Conservation (phyloP, 2,329 filamentous ascomycete species). For the Teratosphaeria zuluensis region DNA sequence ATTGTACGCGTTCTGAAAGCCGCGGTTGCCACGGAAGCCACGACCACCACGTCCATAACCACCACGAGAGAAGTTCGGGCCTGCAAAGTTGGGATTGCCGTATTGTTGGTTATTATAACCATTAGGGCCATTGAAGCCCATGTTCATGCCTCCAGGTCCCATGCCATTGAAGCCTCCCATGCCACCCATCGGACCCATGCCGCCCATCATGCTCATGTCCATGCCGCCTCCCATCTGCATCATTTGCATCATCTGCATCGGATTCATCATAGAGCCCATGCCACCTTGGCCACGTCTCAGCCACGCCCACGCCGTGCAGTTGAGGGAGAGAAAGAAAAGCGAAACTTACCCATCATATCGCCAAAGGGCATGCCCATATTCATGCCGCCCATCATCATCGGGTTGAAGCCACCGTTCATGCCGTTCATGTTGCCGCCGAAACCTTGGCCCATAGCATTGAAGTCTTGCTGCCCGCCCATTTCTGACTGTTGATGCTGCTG, state of each 20-base stretch:
- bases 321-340: conserved; percentile 1
- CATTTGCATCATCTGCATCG: neutral
- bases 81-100: conserved; percentile 16
- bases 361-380: conserved; percentile 40
- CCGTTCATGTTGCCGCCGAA: conserved; percentile 16
- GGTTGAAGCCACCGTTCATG: conserved; percentile 52
- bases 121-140: conserved; percentile 38
- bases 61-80: conserved; percentile 46
- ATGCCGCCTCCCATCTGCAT: neutral
- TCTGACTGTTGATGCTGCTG: conserved; percentile 10
- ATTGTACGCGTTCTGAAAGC: conserved; percentile 2
- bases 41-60: conserved; percentile 52
- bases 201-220: conserved; percentile 3
- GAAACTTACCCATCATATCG: conserved; percentile 71
- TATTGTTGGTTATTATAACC: conserved; percentile 43
- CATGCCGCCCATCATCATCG: conserved; percentile 57
- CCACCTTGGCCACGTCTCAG: conserved; percentile 6
- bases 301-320: conserved; percentile 16
- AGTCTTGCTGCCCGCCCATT: conserved; percentile 9
- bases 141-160: conserved; percentile 40
- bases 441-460: conserved; percentile 15
- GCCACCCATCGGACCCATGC: conserved; percentile 2
- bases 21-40: conserved; percentile 4
- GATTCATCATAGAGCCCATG: conserved; percentile 1
- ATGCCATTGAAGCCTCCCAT: conserved; percentile 56